Evolutionary conservation across 805 yeast species (phyloP), one percentile per base, ranked within the genome.

Genomic region (Sugiyamaella qingdaonensis): DNA sequence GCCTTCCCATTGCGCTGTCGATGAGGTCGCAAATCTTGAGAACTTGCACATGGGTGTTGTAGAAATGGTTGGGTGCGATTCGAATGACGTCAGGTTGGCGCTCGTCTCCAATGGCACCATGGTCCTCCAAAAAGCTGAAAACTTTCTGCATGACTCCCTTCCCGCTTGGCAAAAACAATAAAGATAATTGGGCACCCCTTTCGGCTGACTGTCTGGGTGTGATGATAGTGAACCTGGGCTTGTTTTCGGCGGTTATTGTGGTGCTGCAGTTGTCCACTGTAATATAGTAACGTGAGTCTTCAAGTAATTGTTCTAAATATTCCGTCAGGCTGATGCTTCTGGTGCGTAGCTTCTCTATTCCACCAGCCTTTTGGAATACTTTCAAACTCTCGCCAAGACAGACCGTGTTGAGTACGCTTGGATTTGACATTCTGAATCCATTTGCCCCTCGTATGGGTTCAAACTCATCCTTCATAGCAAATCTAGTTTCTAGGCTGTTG

Each of bases 71-170:
- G 7, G 98, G 97, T 0, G 96, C 92, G n/a, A 91, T 64, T 54
- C 97, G 74, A 37, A 92, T 81, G n/a, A 90, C 97, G 64, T 83
- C 82, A 0, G 97, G 97, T 64, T 88, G 77, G 65, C 98, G 77
- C 64, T 91, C 96, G 66, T 91, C 98, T 53, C 88, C 86, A 21
- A 91, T 79, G 1, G 88, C 80, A 2, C 89, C 97, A 4, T 68
- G 58, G 10, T 73, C 63, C 33, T 72, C 72, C 56, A 91, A 64
- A 54, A 73, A 71, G 1, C 64, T 59, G 54, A 78, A 77, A 2
- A 88, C 81, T 19, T 65, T 62, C 52, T 79, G 84, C 96, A 90
- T 89, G 1, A 79, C 68, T 39, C 79, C 77, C 2, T 67, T 71
- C 4, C 71, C 73, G 7, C 68, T 54, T 0, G 84, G 82, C 52